Percentiles rank a stretch among this genome's conserved stretches.
phyloP scores from a whole-genome alignment of 306 rosid genomes.

The Begonia fuchsioides region DNA sequence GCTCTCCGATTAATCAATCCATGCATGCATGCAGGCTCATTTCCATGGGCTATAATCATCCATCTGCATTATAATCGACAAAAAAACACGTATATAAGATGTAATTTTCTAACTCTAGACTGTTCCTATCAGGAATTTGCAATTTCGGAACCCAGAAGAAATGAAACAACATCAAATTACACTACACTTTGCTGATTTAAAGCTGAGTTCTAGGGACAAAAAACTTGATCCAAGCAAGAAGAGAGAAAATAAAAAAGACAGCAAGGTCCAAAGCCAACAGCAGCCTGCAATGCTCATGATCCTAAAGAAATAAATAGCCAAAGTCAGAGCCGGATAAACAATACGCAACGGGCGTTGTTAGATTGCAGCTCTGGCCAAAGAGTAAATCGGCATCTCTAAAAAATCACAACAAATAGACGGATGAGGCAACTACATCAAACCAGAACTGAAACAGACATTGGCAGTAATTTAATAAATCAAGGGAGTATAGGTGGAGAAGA shows the following conservation, averaged over 20 bases:
- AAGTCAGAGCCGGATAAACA: neutral
- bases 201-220: slow-evolving; percentile 13
- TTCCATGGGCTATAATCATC: slow-evolving; percentile 63
- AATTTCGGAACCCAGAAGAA: neutral
- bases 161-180: slow-evolving; percentile 1
- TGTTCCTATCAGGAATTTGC: neutral
- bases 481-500: too few species aligned
- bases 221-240: neutral
- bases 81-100: slow-evolving; percentile 12
- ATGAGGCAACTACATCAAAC: too few species aligned
- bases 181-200: slow-evolving; percentile 3
- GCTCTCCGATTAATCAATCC: slow-evolving; percentile 37
- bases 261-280: slow-evolving; percentile 44
- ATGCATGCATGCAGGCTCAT: slow-evolving; percentile 22
- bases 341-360: too few species aligned
- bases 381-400: too few species aligned
- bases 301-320: slow-evolving; percentile 51
- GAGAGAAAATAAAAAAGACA: slow-evolving; percentile 15
- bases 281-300: slow-evolving; percentile 51
- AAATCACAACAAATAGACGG: too few species aligned
- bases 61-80: slow-evolving; percentile 65
- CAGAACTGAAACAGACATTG: too few species aligned
- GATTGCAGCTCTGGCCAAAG: too few species aligned
- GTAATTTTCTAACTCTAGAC: neutral
- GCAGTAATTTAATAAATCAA: too few species aligned